Evolutionary conservation across 2,329 filamentous ascomycete species (phyloP), one percentile per base, ranked within the genome.

Genomic region (Nemania serpens): DNA sequence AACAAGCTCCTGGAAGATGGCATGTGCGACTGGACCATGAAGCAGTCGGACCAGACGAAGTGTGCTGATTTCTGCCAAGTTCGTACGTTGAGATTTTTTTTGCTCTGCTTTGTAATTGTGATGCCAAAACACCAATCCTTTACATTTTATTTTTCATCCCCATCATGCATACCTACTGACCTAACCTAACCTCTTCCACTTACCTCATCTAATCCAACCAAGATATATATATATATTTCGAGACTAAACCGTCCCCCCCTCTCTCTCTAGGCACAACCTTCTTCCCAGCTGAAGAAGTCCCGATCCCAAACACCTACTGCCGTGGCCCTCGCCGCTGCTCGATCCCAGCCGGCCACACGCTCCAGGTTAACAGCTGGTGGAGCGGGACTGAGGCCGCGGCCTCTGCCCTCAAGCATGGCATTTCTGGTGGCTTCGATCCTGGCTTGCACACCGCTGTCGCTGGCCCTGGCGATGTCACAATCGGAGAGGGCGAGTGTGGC

Each of bases 261-360:
- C 25, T 18, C 7, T 5, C 34, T n/a, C n/a, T n/a, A 62, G 56
- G 47, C 20, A 63, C 61, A 1, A 46, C 49, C 3, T 61, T 58
- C 58, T 11, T 34, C 25, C 50, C 55, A 5, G 55, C 57, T 18
- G 29, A 46, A 39, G 61, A 63, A 12, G 11, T 46, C 29, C 61
- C 61, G 7, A 57, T 63, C 43, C 36, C 53, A 1, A 37, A 49
- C 39, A 61, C 61, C 1, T 63, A 61, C 61, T 63, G 58, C 39
- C 61, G 61, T 4, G 58, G 61, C 33, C 61, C 61, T 2, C 48
- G 41, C 9, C 42, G 17, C 3, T 61, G 61, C 45, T 46, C 17
- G n/a, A 56, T 63, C 43, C 41, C 53, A 5, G 22, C 39, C 22
- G 56, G 55, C 34, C 20, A 13, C 17, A 39, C 7, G 10, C 18